Evolutionary conservation across 345 rosid genomes (phyloP).

Genomic region (Syzygium oleosum): DNA sequence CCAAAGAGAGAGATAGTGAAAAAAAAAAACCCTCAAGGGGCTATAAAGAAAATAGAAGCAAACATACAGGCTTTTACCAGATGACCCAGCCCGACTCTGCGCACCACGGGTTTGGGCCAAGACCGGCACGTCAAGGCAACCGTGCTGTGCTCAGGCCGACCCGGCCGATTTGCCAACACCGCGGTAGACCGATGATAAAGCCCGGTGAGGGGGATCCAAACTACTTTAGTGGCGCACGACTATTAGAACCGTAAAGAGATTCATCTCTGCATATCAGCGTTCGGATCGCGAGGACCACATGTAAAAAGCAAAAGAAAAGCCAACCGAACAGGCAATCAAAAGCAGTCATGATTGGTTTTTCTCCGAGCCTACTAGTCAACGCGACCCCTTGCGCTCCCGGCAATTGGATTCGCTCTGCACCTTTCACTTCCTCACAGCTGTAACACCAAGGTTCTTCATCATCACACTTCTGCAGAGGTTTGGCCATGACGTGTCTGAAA

Average conservation of each 20-base stretch:
- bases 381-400: not conserved
- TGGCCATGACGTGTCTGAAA: not conserved
- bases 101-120: not conserved
- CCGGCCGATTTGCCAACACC: not conserved
- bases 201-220: not conserved
- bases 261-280: not conserved
- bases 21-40: not conserved
- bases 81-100: not conserved
- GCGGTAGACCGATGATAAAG: not conserved
- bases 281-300: not conserved
- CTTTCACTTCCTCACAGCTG: not conserved
- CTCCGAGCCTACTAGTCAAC: not conserved
- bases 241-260: not conserved
- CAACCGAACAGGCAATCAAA: not conserved
- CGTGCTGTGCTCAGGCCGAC: not conserved
- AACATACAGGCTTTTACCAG: not conserved
- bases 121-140: not conserved
- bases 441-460: not conserved
- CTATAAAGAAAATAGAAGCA: not conserved
- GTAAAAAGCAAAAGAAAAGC: not conserved
- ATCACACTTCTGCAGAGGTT: not conserved
- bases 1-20: not conserved
- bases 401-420: not conserved
- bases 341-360: not conserved
- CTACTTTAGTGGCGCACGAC: not conserved